Evolutionary conservation across 2,329 filamentous ascomycete genomes (phyloP), one percentile per base, ranked within the genome.

Genomic region (Canariomyces notabilis): DNA sequence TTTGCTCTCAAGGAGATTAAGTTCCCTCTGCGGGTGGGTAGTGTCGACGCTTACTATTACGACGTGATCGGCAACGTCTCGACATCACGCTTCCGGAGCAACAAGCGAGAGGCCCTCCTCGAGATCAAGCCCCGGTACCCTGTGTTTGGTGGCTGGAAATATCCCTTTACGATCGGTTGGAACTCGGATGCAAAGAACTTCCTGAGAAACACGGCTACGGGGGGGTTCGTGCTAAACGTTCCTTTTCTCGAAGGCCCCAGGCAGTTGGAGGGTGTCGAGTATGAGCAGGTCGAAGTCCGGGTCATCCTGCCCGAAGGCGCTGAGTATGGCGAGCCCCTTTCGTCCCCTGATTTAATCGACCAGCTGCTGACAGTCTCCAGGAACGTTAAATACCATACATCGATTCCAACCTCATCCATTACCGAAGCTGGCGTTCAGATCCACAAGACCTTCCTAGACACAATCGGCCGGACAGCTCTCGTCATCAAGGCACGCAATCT

Each of bases 91-190:
- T 98, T 95, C 77, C 79, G 90, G 52, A 81, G 75, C 56, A 87
- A 80, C 64, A 79, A 77, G 63, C 82, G 85, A 18, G 87, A 91
- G 67, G 85, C 87, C n/a, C 72, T 85, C 34, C 77, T 98, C 21
- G 90, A 96, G 67, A 76, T 96, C 53, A 93, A 90, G 74, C 93
- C 93, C 16, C 82, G 93, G 42, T 98, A 95, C 67, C 93, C 93
- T n/a, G 67, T 98, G 19, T 98, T 96, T 60, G 93, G 93, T 50
- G 89, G 88, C 50, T 98, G 93, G 93, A 95, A 95, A 68, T 97
- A 96, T 69, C 93, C 87, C 55, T 98, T 97, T 74, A 88, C 86
- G 49, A 83, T 97, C 47, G 93, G 93, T 57, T 98, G 93, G 93
- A 94, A 97, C 70, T 83, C 87, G 42, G 82, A 95, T 56, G 75